Base-by-base conservation (phyloP, 148 eudicot genomes). In the Amaranthus cruentus region DNA sequence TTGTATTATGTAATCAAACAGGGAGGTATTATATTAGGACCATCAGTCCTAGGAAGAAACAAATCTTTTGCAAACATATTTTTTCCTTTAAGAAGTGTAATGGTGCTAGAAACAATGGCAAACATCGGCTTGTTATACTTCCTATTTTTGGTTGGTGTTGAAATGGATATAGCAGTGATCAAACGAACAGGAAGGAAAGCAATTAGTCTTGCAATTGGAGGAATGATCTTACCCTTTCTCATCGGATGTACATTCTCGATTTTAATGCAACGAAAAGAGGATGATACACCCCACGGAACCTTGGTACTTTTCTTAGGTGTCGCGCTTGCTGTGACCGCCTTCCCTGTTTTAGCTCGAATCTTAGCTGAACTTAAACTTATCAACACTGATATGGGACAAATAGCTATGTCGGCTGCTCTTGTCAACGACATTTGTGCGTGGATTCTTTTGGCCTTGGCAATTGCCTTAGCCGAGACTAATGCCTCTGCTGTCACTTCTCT, bases 51-150 rank as follows among this genome's bases (percentile, higher is more conserved):
- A 13, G 93, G 93, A 8, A 83, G 82, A 72, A 72, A 62, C 60
- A 28, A 44, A 12, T 6, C 14, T 5, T 82, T 85, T 18, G 81
- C 82, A 9, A 61, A 68, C 67, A 14, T 71, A 5, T 3, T 87
- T 2, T 89, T 89, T 77, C 93, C 93, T n/a, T 73, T 84, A 44
- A 71, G 86, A 65, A 89, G 93, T 46, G 82, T 85, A 3, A 85
- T 85, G 87, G 87, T 89, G 43, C 75, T 89, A 4, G 93, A 89
- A 73, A 89, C 93, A 9, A 78, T 89, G 83, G 93, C 93, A 11
- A 87, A 89, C 73, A 76, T 89, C 1, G 93, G 93, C 59, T 87
- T 89, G 38, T 75, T 89, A n/a, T 89, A 82, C 67, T 89, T 89
- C 78, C 87, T 89, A 51, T 89, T 89, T 76, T 69, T 89, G 3